Evolutionary conservation across 805 yeast species (phyloP).

Genomic region (Ogataea nonfermentans): DNA sequence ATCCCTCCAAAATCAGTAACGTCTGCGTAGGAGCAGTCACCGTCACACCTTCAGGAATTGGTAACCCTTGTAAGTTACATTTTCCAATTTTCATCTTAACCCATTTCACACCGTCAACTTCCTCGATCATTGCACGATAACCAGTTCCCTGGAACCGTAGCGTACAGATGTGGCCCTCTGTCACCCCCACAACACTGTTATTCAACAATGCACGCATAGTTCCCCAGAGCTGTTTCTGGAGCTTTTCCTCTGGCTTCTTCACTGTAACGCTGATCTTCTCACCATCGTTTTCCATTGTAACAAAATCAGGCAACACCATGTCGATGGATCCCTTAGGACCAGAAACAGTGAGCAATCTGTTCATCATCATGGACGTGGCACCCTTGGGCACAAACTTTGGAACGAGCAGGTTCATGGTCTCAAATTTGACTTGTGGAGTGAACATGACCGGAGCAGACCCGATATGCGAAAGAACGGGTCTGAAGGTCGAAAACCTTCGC

Average conservation of each 20-base stretch:
- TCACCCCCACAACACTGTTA: slow-evolving; percentile 81
- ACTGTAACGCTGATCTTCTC: slow-evolving; percentile 41
- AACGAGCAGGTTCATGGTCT: slow-evolving; percentile 46
- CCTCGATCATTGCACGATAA: slow-evolving; percentile 81
- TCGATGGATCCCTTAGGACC: slow-evolving; percentile 79
- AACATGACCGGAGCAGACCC: slow-evolving; percentile 77
- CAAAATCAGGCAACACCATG: slow-evolving; percentile 70
- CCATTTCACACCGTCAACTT: slow-evolving; percentile 48
- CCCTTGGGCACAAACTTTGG: slow-evolving; percentile 70
- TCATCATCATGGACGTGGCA: slow-evolving; percentile 52
- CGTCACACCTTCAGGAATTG: slow-evolving; percentile 72
- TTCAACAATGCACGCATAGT: slow-evolving; percentile 77
- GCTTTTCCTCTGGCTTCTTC: slow-evolving; percentile 56
- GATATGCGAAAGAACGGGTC: slow-evolving; percentile 53
- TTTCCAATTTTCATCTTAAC: slow-evolving; percentile 85
- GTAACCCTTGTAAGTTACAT: slow-evolving; percentile 73
- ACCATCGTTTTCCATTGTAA: slow-evolving; percentile 41
- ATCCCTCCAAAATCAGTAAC: slow-evolving; percentile 79
- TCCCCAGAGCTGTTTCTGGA: slow-evolving; percentile 94
- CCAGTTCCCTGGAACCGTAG: slow-evolving; percentile 95
- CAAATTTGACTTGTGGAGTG: slow-evolving; percentile 56
- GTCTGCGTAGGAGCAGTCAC: slow-evolving; percentile 84
- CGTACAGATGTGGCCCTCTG: slow-evolving; percentile 89
- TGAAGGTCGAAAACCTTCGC: slow-evolving; percentile 33
- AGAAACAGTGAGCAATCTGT: slow-evolving; percentile 54